Evolutionary conservation across 2,329 filamentous ascomycete species (phyloP), one percentile per base, ranked within the genome.

Genomic region (Talaromyces sp.): DNA sequence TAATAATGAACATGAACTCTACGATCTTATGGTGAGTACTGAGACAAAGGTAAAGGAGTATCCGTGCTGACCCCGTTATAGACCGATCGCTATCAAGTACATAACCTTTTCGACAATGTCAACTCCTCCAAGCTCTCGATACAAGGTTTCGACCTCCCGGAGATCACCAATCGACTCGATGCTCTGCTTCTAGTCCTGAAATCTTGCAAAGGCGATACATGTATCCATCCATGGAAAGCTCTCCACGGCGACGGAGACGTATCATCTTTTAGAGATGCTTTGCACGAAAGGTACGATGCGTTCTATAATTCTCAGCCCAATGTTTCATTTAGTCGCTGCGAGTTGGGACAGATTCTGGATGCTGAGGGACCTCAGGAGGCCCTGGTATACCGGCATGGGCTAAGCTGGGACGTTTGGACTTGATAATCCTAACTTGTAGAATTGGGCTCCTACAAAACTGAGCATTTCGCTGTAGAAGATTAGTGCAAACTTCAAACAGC

Each of bases 1-100:
- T 66, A 78, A 67, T 49, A 75, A 75, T 19, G 77, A 79, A 65
- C 78, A 80, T 58, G 76, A 80, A 45, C 68, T 80, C 0, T 80
- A 80, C 43, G 76, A 80, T 63, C 68, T 79, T 3, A 72, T 67
- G 19, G 75, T 77, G 65, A 61, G 70, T 5, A 38, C 6, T 13
- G 0, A 22, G 11, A 5, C n/a, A 15, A 36, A 15, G 5, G 17
- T 22, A 13, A 17, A 3, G 17, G 6, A 51, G 1, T 36, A 34
- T 6, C 10, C 51, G 17, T 17, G n/a, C 54, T 36, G 51, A 49
- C 43, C 27, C 5, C 7, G 6, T 53, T 27, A 29, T 58, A 78
- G 75, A 70, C 69, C 15, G 77, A 79, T 51, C 76, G 76, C 0
- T 77, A 77, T 66, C 72, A 79, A 68, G 51, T 78, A 22, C 61